Evolutionary conservation across 2,329 filamentous ascomycete species (phyloP).

Genomic region (Fusarium sp.): DNA sequence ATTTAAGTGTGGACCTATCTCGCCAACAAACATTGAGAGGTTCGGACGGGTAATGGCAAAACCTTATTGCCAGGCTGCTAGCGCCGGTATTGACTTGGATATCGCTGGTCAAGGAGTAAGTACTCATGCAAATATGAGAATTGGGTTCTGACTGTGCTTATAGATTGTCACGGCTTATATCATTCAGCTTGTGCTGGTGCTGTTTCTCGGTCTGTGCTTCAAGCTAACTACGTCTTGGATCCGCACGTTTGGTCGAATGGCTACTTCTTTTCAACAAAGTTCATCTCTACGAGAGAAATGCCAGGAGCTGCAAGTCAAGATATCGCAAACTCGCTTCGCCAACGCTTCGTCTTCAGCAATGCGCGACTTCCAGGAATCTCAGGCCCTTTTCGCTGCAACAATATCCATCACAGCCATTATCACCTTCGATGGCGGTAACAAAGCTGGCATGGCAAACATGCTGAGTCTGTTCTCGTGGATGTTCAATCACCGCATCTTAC

Average conservation of each 20-base stretch:
- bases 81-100: neutral
- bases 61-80: neutral
- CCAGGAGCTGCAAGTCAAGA: neutral
- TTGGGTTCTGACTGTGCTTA: fast-evolving
- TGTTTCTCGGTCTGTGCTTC: neutral
- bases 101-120: neutral
- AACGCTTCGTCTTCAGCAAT: neutral
- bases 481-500: neutral
- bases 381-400: neutral
- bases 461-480: neutral
- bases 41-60: fast-evolving
- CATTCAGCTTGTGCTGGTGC: neutral
- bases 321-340: neutral
- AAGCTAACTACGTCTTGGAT: neutral
- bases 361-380: slow-evolving; percentile 1
- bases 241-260: neutral
- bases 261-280: too few relatives aligned
- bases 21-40: too few relatives aligned
- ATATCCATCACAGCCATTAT: slow-evolving; percentile 3
- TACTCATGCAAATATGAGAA: fast-evolving
- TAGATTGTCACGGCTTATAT: slow-evolving; percentile 1
- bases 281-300: fast-evolving
- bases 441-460: neutral
- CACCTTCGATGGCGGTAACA: neutral
- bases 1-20: too few relatives aligned